phyloP scores from a whole-genome alignment of 805 yeast genomes.

The Wickerhamomyces bovis region DNA sequence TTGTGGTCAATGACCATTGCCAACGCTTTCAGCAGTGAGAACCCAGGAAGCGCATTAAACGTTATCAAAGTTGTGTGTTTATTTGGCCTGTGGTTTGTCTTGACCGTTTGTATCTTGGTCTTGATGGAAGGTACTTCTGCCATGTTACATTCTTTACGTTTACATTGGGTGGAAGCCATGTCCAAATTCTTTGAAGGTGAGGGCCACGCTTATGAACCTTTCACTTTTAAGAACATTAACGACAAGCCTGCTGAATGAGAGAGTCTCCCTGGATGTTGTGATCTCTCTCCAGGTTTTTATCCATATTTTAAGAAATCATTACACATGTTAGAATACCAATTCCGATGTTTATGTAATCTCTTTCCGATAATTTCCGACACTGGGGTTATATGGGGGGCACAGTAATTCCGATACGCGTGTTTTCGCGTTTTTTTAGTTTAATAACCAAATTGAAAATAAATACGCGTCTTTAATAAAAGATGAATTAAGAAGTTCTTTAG shows the following conservation, averaged over 20 bases:
- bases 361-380: too few relatives aligned
- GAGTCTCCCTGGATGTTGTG: not conserved
- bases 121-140: slow-evolving; percentile 99
- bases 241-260: not conserved
- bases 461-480: not conserved
- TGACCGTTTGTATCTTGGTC: slow-evolving; percentile 87
- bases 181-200: slow-evolving; percentile 97
- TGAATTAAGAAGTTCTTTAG: too few relatives aligned
- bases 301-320: too few relatives aligned
- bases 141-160: slow-evolving; percentile 95
- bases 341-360: not conserved
- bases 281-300: not conserved
- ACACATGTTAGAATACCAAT: not conserved
- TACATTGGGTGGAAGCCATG: slow-evolving; percentile 99
- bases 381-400: too few relatives aligned
- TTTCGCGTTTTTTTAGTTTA: not conserved
- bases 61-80: slow-evolving; percentile 69
- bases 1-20: slow-evolving; percentile 94
- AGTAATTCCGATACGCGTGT: not conserved
- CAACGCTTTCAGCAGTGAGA: slow-evolving; percentile 55
- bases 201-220: slow-evolving; percentile 88
- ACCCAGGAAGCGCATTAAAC: slow-evolving; percentile 50
- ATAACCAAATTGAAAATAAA: too few relatives aligned
- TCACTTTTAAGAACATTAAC: slow-evolving; percentile 43
- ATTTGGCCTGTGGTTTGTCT: slow-evolving; percentile 91